Base-by-base conservation (phyloP, 345 rosid species). In the Acer campestre region DNA sequence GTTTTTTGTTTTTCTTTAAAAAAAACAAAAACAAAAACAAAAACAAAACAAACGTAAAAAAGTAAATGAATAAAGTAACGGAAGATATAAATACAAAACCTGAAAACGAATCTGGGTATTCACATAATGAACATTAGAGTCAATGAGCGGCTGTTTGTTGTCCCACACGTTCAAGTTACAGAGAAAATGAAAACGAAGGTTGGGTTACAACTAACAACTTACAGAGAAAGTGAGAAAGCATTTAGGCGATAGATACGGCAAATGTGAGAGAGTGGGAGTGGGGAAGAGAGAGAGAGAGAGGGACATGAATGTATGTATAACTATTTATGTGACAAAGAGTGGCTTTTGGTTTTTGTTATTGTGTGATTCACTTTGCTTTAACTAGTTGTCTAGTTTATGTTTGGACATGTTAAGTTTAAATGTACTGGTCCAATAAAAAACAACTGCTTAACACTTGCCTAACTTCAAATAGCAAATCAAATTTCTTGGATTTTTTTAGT, bases 161-260 rank as follows among this genome's bases (percentile, higher is more conserved):
- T 49, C 59, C 1, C 25, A 40, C 18, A 40, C 22, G 51, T 42
- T 17, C 18, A 56, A 61, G 80, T 69, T 49, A 35, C 4, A 38
- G 40, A 44, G 44, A 46, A 5, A 3, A 17, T 9, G 69, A 31
- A 51, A 51, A 18, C 0, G 7, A 5, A 13, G 22, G 0, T 6
- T 10, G 31, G 16, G 66, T 3, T 7, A 42, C 46, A 9, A 42
- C 46, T 7, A 42, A 42, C 46, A 42, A 42, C 10, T 42, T 61
- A 6, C 31, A 1, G 18, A 63, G 42, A 20, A 18, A n/a, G 49
- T 1, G 70, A 40, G 1, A 62, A 18, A 65, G 55, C 16, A 48
- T 51, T 70, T 25, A 3, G 69, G 70, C 46, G 13, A 67, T 29
- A 31, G 68, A 42, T 16, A 65, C 79, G 51, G 68, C 71, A 11